Conservation (phyloP, 2,329 filamentous ascomycete species). For the Thermoascus crustaceus region DNA sequence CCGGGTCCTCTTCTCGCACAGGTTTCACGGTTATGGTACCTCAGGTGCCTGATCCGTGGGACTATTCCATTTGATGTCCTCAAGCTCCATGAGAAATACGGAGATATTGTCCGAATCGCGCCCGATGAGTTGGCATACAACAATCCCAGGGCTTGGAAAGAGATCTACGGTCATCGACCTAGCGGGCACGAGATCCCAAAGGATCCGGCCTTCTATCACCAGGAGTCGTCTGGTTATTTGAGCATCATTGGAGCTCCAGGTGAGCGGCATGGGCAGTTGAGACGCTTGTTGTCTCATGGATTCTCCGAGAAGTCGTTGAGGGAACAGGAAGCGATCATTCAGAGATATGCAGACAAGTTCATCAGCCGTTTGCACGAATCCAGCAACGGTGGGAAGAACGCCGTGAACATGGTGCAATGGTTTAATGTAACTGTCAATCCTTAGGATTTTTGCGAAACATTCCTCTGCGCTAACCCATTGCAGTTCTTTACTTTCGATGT, state of each 20-base stretch:
- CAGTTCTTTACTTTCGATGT: not conserved
- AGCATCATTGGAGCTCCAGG: not conserved
- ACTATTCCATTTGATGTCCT: not conserved
- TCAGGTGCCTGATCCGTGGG: not conserved
- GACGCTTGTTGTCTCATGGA: not conserved
- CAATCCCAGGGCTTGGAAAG: constrained; percentile 36
- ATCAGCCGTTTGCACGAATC: not conserved
- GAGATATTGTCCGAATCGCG: constrained; percentile 38
- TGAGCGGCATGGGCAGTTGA: not conserved
- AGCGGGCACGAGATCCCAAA: not conserved
- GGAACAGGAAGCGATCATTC: not conserved
- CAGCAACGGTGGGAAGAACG: not conserved
- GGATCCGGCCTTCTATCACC: not conserved
- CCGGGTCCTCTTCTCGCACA: not conserved
- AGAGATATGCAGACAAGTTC: not conserved
- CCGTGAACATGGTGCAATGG: not conserved
- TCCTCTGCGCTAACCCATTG: no score
- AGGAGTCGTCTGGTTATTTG: not conserved
- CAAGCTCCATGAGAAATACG: constrained; percentile 38
- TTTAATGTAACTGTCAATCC: no score
- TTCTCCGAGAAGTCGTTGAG: not conserved
- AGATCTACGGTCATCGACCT: constrained; percentile 38
- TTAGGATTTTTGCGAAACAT: no score
- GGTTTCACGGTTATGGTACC: not conserved
- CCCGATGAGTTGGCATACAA: constrained; percentile 38